Percentiles rank a stretch among this genome's conserved stretches.
phyloP scores from a whole-genome alignment of 768 basidiomycete species.

The Cystofilobasidium bisporidii region DNA sequence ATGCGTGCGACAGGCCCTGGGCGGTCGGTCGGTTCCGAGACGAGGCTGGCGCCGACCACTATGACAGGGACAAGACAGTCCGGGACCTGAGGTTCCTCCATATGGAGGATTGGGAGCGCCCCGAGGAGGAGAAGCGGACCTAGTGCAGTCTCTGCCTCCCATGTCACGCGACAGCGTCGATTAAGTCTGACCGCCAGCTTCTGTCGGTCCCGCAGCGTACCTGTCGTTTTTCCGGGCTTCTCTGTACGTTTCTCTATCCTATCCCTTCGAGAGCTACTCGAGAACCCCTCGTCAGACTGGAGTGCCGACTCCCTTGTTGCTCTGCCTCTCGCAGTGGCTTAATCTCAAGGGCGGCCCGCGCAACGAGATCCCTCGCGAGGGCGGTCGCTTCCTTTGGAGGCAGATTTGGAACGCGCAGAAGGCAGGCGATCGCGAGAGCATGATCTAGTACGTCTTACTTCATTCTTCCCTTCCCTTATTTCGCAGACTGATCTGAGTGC shows the following conservation, averaged over 20 bases:
- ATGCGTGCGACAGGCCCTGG: slow-evolving; percentile 68
- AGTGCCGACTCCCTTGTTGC: too few relatives aligned
- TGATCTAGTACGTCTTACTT: slow-evolving; percentile 46
- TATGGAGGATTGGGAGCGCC: slow-evolving; percentile 32
- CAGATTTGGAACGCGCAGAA: slow-evolving; percentile 62
- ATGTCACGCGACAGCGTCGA: too few relatives aligned
- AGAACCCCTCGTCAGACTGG: too few relatives aligned
- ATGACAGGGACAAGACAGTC: slow-evolving; percentile 55
- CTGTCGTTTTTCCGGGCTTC: slow-evolving; percentile 69
- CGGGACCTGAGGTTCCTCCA: slow-evolving; percentile 56
- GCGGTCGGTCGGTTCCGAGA: slow-evolving; percentile 61
- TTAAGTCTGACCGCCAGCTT: not conserved
- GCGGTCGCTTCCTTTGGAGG: slow-evolving; percentile 68
- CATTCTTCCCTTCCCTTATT: not conserved
- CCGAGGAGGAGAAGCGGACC: not conserved
- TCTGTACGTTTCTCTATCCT: slow-evolving; percentile 55
- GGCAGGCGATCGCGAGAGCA: slow-evolving; percentile 48
- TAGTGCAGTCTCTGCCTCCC: slow-evolving; percentile 10
- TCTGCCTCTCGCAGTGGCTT: slow-evolving; percentile 47
- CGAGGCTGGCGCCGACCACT: slow-evolving; percentile 55
- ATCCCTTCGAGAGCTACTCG: too few relatives aligned
- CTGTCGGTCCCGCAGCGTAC: slow-evolving; percentile 36
- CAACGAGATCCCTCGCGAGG: slow-evolving; percentile 62
- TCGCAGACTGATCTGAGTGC: slow-evolving; percentile 55
- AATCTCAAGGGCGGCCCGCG: slow-evolving; percentile 60